phyloP scores from a whole-genome alignment of 805 yeast species.

The Nakazawaea sp. region DNA sequence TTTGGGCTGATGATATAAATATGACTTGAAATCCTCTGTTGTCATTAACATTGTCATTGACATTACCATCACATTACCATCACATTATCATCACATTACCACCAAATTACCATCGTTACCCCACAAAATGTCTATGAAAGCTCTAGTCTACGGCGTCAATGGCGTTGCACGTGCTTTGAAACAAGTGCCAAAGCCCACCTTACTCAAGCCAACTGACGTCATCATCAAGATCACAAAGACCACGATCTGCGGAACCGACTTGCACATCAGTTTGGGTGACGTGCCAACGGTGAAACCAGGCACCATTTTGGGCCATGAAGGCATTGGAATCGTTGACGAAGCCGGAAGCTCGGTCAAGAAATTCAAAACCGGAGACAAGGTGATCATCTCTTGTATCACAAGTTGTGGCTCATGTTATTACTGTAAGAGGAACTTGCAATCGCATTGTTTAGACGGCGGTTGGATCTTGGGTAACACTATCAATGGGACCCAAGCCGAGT shows the following conservation, averaged over 20 bases:
- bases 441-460: slow-evolving; percentile 53
- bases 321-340: slow-evolving; percentile 44
- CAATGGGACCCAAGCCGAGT: slow-evolving; percentile 65
- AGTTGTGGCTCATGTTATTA: slow-evolving; percentile 55
- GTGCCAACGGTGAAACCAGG: slow-evolving; percentile 45
- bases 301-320: slow-evolving; percentile 56
- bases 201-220: slow-evolving; percentile 45
- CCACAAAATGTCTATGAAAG: slow-evolving; percentile 31
- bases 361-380: slow-evolving; percentile 50
- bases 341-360: slow-evolving; percentile 41
- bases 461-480: slow-evolving; percentile 51
- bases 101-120: neutral
- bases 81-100: neutral
- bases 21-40: no score
- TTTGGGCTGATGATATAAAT: no score
- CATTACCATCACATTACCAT: no score
- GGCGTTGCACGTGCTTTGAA: slow-evolving; percentile 28
- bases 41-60: no score
- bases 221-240: slow-evolving; percentile 48
- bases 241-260: slow-evolving; percentile 61
- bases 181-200: slow-evolving; percentile 33
- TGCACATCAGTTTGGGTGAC: slow-evolving; percentile 56
- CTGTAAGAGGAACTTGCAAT: slow-evolving; percentile 46
- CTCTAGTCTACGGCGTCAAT: slow-evolving; percentile 38
- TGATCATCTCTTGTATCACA: slow-evolving; percentile 60